Percentiles rank a stretch among this genome's conserved stretches.
Evolutionary conservation across 2,329 filamentous ascomycete species (phyloP).

Genomic region (Pyrenochaeta sp.): DNA sequence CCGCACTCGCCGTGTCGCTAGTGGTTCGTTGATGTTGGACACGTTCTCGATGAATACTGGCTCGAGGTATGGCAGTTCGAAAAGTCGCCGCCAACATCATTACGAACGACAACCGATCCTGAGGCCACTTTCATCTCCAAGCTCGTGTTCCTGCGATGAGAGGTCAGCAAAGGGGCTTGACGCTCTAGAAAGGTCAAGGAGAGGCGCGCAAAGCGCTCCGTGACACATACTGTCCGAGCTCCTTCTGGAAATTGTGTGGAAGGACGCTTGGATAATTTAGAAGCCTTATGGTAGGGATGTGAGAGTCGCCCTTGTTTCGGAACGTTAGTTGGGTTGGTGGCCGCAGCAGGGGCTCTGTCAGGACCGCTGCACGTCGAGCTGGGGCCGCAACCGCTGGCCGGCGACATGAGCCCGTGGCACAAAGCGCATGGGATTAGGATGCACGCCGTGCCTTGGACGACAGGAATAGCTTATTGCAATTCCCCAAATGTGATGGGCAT

Average conservation of each 20-base stretch:
- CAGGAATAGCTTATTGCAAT: conserved; percentile 42
- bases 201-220: conserved; percentile 37
- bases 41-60: conserved; percentile 7
- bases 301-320: conserved; percentile 39
- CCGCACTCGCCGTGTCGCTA: conserved; percentile 9
- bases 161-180: conserved; percentile 43
- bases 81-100: conserved; percentile 20
- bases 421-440: conserved; percentile 37
- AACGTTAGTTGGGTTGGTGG: conserved; percentile 33
- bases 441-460: conserved; percentile 34
- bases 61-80: conserved; percentile 17
- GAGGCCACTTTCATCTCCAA: conserved; percentile 28
- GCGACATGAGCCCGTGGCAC: conserved; percentile 31
- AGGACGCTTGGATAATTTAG: conserved; percentile 40
- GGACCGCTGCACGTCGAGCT: conserved; percentile 28
- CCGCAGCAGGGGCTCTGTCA: conserved; percentile 21
- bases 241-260: conserved; percentile 49
- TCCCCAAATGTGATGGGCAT: conserved; percentile 25
- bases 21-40: conserved; percentile 2
- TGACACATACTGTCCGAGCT: conserved; percentile 27
- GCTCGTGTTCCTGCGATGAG: conserved; percentile 19
- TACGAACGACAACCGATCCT: conserved; percentile 14
- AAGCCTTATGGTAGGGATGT: conserved; percentile 39
- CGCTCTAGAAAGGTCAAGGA: conserved; percentile 50
- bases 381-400: conserved; percentile 43